Evolutionary conservation across 139 green algal genomes (phyloP), one percentile per base, ranked within the genome.

Genomic region (Coelastrella sp.): DNA sequence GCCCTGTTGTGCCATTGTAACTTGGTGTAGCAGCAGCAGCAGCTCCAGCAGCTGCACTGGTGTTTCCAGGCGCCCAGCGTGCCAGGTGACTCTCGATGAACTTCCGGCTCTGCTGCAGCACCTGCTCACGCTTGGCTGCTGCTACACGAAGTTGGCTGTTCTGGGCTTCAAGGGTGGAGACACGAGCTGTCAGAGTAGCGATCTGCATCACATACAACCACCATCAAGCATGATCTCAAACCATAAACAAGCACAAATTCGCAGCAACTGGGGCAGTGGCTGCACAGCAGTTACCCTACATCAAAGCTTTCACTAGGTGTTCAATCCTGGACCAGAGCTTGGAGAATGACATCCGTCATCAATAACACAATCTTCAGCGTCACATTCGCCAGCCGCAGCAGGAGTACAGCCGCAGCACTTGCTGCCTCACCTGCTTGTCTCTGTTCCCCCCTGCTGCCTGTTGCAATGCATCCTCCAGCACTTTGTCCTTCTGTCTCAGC

Each of bases 121-220:
- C 77, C 60, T 84, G 77, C 60, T 84, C 77, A 15, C 60, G 77
- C 40, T 74, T 73, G 7, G 60, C 77, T 5, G 77, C 77, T 62
- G 77, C 77, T n/a, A 84, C 60, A 17, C 77, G 77, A 25, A 84
- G 77, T 51, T 84, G 77, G n/a, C n/a, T 75, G 77, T 84, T 84
- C 23, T 73, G 53, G 2, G 77, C 77, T 37, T 84, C 77, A 21
- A 84, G 77, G 1, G 77, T 34, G 8, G 74, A 67, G 6, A 81
- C 74, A 40, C 43, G 41, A 23, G 74, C 74, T 34, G 69, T 68
- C 25, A 81, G 51, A 15, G 34, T 69, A 4, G 74, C 51, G 4
- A 81, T 51, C 74, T 81, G 74, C 27, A 79, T 27, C 45, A 57
- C 15, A n/a, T n/a, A n/a, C n/a, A n/a, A n/a, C n/a, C n/a, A n/a